These are phyloP conservation scores for Rhodocollybia butyracea DNA, from an alignment of 768 basidiomycete species.

Conservation along the genomic window DNA sequence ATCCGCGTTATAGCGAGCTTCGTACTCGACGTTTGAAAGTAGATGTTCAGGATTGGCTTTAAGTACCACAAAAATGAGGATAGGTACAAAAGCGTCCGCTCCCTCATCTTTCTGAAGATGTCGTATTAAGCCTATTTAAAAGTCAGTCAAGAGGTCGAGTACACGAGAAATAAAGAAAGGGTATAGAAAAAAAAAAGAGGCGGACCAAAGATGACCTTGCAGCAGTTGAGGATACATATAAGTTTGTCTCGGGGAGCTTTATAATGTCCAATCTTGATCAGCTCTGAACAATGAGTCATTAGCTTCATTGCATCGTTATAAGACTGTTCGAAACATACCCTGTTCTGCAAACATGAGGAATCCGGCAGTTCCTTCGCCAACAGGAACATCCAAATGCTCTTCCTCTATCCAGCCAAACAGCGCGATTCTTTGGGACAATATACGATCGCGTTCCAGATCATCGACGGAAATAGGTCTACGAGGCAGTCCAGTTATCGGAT, in stretches of 20 bases:
- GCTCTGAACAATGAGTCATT: constrained; percentile 45
- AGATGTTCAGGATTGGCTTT: constrained; percentile 93
- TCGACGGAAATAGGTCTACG: constrained; percentile 84
- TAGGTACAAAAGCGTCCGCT: constrained; percentile 92
- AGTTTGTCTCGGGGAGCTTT: constrained; percentile 98
- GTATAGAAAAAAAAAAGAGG: constrained; percentile 10
- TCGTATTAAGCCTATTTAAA: constrained; percentile 71
- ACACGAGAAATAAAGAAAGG: background rate
- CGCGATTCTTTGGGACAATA: constrained; percentile 84
- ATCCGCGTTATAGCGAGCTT: background rate
- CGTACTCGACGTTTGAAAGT: constrained; percentile 93
- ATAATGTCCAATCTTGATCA: constrained; percentile 97
- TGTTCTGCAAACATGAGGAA: constrained; percentile 89
- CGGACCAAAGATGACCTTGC: constrained; percentile 98
- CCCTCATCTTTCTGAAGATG: constrained; percentile 83
- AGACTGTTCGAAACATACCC: constrained; percentile 41
- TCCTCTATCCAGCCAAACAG: constrained; percentile 91
- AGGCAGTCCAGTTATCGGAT: constrained; percentile 31
- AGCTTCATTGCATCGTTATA: background rate
- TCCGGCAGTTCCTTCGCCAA: constrained; percentile 68
- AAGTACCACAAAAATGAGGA: constrained; percentile 91
- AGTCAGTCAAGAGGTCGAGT: constrained; percentile 4
- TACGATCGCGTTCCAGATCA: constrained; percentile 93
- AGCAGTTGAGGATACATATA: constrained; percentile 95
- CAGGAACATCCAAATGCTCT: constrained; percentile 87